Evolutionary conservation across 2,329 filamentous ascomycete genomes (phyloP).

Genomic region (Orbilia javanica): DNA sequence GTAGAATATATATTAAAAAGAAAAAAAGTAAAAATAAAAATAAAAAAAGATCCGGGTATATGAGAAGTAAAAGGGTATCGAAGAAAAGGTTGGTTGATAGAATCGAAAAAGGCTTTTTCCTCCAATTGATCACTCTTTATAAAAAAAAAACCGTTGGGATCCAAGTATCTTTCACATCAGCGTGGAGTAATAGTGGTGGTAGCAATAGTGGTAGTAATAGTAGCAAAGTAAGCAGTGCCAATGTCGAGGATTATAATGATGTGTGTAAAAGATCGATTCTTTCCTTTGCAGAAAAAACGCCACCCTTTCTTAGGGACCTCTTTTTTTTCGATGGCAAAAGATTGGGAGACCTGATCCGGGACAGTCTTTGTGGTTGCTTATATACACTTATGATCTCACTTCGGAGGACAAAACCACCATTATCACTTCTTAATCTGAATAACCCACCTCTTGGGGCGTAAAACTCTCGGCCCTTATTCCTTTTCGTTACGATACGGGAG

Average conservation of each 20-base stretch:
- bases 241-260: not conserved
- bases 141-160: not conserved
- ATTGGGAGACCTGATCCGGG: not conserved
- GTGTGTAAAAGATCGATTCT: not conserved
- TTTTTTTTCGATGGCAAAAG: not conserved
- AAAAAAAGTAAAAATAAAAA: not conserved
- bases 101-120: not conserved
- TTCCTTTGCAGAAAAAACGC: not conserved
- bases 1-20: not conserved
- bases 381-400: conserved; percentile 1
- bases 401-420: not conserved
- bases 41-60: not conserved
- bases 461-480: not conserved
- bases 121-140: not conserved
- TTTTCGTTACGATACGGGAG: conserved; percentile 22
- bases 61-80: not conserved
- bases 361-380: not conserved
- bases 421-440: not conserved
- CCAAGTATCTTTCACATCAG: not conserved
- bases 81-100: not conserved
- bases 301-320: not conserved
- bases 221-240: not conserved
- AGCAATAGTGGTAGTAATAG: not conserved
- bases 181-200: not conserved
- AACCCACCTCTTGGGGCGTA: conserved; percentile 1